Conservation (phyloP, 177 flowering plant genomes). For the Vitis hybrid region DNA sequence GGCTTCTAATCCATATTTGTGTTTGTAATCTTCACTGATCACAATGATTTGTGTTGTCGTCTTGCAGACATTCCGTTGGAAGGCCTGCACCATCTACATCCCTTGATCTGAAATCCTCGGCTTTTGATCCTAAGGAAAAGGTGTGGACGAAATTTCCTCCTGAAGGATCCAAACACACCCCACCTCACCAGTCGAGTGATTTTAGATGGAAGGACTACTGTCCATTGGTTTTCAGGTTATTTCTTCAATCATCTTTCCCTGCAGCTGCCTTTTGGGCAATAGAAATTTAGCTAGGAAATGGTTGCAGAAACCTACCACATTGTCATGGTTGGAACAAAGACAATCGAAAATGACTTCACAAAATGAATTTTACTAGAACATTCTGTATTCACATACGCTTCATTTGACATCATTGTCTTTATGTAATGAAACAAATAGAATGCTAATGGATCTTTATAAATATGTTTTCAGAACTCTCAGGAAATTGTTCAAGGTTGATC, state of each 20-base stretch:
- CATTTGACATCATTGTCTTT: neutral
- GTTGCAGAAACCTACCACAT: too few relatives aligned
- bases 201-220: constrained; percentile 96
- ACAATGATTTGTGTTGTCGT: constrained; percentile 4
- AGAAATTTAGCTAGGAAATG: too few relatives aligned
- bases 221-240: constrained; percentile 91
- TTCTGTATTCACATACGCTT: neutral
- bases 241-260: neutral
- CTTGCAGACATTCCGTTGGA: constrained; percentile 85
- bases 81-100: constrained; percentile 78
- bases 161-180: constrained; percentile 88
- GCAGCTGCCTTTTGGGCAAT: neutral
- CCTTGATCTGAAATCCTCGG: constrained; percentile 74
- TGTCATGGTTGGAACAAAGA: too few relatives aligned
- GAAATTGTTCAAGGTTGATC: constrained; percentile 86
- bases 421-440: neutral
- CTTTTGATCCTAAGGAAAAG: constrained; percentile 92
- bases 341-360: too few relatives aligned
- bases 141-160: constrained; percentile 97
- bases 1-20: too few relatives aligned
- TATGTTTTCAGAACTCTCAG: constrained; percentile 64
- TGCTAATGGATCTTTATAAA: neutral
- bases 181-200: constrained; percentile 86
- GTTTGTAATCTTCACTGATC: too few relatives aligned
- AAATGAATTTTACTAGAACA: neutral